Base-by-base conservation (phyloP, 164 flowering plant genomes). In the Vitis cinerea region DNA sequence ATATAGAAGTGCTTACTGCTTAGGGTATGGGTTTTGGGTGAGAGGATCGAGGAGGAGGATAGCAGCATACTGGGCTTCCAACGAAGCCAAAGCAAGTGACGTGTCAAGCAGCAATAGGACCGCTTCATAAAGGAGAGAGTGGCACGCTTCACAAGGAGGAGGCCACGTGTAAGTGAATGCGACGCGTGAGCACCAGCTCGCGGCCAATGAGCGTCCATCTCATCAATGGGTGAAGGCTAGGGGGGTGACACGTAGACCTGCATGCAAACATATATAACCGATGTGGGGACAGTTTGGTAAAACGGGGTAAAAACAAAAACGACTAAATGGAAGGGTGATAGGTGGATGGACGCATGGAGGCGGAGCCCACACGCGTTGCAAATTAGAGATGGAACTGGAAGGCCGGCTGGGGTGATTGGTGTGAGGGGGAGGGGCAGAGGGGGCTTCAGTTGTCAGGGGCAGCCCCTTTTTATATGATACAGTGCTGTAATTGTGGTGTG, bases 261-360 rank as follows among this genome's bases (percentile, higher is more conserved):
- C 56, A 53, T 53, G 56, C 56, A 53, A 53, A 53, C 44, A 37
- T 37, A 11, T 5, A 53, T 53, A 53, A 53, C 56, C 56, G 56
- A 53, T n/a, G 15, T 37, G 44, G 56, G 56, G 56, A n/a, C n/a
- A 53, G n/a, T 53, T 53, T 53, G 15, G 56, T 53, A 50, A 53
- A 53, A 53, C 3, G 11, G 5, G 7, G 10, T 6, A 59, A 30
- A 13, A 49, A 8, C 27, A 60, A 15, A 61, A 66, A 19, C 27
- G 54, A 60, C 72, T 70, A 71, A 74, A 63, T 66, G 71, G 44
- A 72, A 70, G 68, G 63, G 59, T 31, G 64, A 64, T 74, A 77
- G 72, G 76, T 78, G 84, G 76, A 70, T 17, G 31, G 80, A 76
- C 72, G 83, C 87, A 81, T 81, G 87, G 67, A 56, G 31, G 68